Evolutionary conservation across 768 basidiomycete genomes (phyloP), one percentile per base, ranked within the genome.

Genomic region (Collybia sordida): DNA sequence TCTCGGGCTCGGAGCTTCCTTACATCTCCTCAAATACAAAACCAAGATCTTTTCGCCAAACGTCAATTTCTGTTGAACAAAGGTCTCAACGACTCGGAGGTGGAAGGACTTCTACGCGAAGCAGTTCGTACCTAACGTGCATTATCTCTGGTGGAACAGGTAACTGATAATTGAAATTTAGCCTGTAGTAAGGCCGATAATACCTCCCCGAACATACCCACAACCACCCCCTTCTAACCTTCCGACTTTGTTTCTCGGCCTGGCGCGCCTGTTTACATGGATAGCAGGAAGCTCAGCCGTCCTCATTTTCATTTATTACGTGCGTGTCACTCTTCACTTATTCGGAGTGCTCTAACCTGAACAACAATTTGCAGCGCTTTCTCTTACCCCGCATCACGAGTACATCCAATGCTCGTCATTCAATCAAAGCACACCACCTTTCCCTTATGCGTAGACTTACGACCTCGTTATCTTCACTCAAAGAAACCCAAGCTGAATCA

Each of bases 201-300:
- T 91, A 28, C 88, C 88, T 17, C 86, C 88, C 0, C 78, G 86
- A 55, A 82, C 84, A 42, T 91, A 91, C 58, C 88, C 88, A 3
- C 80, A 78, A 52, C 78, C 73, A 9, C 79, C 82, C 4, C 87
- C 87, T 2, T 90, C 88, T 3, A 81, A 78, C 57, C 67, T 91
- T 1, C 88, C 88, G 0, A 73, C 75, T 39, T 73, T 90, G 34
- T 68, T 91, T n/a, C 63, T 83, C 9, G 87, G 83, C 2, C 65
- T 84, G 15, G 66, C 72, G 21, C 78, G 86, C 37, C 65, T 89
- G 17, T 76, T 86, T 43, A 72, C 76, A 9, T 91, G 88, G 90
- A 60, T 88, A 49, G 72, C 77, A 1, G 85, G 89, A 4, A 77
- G 85, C 8, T 83, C 85, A 39, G 78, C 81, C 1, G 65, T 74